These are phyloP conservation scores for Arctostaphylos glauca DNA, from an alignment of 148 eudicot species.

Conservation along the genomic window DNA sequence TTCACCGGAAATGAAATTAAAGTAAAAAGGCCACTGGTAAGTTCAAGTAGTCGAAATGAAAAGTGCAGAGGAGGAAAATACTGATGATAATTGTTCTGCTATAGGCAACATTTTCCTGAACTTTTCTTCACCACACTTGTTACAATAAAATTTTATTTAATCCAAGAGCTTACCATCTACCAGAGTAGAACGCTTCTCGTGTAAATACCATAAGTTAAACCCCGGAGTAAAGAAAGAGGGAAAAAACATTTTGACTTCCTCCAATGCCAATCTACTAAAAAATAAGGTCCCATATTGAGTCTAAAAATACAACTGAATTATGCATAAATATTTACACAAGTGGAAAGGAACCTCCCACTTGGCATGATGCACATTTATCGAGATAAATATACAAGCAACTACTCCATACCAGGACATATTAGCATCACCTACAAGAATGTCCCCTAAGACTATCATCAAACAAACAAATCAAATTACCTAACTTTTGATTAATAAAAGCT, in stretches of 20 bases:
- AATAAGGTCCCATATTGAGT: background rate
- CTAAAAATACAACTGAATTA: background rate
- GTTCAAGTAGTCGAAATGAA: conserved; percentile 5
- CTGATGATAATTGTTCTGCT: background rate
- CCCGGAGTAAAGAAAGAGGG: background rate
- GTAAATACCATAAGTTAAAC: background rate
- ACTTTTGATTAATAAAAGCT: conserved; percentile 51
- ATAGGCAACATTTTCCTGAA: background rate
- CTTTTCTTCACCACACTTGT: background rate
- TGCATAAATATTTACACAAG: background rate
- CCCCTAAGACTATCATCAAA: background rate
- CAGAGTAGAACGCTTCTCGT: background rate
- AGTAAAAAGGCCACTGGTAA: conserved; percentile 2
- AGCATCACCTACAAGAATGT: background rate
- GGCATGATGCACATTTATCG: background rate
- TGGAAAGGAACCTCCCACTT: background rate
- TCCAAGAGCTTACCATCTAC: background rate
- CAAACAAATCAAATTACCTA: conserved; percentile 43
- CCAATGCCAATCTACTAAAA: background rate
- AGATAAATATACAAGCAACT: background rate
- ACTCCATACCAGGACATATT: background rate
- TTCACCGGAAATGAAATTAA: background rate
- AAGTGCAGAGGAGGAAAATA: background rate
- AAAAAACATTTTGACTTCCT: background rate
- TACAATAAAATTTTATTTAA: background rate